Conservation (phyloP, 2,329 filamentous ascomycete species). For the Fusarium incarnatum region DNA sequence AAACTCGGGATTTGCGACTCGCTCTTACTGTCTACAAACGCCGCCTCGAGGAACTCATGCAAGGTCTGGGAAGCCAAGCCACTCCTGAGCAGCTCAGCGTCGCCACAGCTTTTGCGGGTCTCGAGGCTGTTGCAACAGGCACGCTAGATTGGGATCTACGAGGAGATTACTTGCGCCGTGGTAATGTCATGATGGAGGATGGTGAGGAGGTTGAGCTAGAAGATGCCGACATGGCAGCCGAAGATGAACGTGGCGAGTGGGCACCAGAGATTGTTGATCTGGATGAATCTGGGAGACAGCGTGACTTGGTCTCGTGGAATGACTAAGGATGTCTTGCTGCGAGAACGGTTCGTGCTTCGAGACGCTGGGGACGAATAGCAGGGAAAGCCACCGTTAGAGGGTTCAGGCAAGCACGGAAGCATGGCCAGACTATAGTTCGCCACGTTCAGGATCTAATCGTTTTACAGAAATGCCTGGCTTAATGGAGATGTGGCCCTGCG, state of each 20-base stretch:
- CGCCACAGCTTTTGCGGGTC: constrained; percentile 58
- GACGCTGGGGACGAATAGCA: neutral
- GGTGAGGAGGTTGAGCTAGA: constrained; percentile 62
- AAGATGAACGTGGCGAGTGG: constrained; percentile 66
- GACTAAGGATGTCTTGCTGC: constrained; percentile 43
- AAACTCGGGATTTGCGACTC: constrained; percentile 55
- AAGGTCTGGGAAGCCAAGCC: constrained; percentile 49
- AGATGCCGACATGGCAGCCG: constrained; percentile 63
- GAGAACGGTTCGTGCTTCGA: constrained; percentile 4
- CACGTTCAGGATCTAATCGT: neutral
- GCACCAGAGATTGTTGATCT: constrained; percentile 65
- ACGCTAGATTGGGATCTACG: constrained; percentile 68
- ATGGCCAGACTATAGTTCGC: neutral
- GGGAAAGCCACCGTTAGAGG: neutral
- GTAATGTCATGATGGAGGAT: constrained; percentile 64
- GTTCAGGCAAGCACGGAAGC: neutral
- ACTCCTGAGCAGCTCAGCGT: constrained; percentile 58
- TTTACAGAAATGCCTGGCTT: neutral
- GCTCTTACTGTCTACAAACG: constrained; percentile 67
- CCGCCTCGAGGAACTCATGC: constrained; percentile 61
- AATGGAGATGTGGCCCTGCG: neutral
- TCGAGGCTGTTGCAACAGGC: constrained; percentile 49
- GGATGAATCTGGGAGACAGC: constrained; percentile 63
- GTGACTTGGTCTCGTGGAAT: constrained; percentile 63
- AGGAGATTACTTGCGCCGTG: constrained; percentile 61